Evolutionary conservation across 139 green algal genomes (phyloP).

Genomic region (Chlorella ohadii): DNA sequence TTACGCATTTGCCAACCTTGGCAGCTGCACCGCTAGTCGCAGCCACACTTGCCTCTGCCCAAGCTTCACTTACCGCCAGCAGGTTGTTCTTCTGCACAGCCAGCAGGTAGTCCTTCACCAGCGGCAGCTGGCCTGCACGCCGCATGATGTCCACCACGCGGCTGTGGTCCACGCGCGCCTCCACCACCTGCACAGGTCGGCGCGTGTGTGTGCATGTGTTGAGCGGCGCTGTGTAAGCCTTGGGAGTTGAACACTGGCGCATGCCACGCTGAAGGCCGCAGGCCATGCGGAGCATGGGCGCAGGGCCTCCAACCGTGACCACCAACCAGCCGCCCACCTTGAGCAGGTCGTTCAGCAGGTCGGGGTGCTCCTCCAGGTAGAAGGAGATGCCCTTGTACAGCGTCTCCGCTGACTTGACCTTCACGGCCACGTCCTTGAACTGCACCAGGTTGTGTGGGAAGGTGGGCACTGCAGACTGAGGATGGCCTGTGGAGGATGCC

Average conservation of each 20-base stretch:
- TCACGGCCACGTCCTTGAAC: slow-evolving; percentile 98
- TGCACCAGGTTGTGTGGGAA: background rate
- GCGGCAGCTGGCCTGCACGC: slow-evolving; percentile 83
- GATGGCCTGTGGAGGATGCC: too few relatives aligned
- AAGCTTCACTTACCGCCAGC: background rate
- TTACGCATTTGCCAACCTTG: too few relatives aligned
- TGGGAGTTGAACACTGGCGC: too few relatives aligned
- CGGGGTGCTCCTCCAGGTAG: slow-evolving; percentile 97
- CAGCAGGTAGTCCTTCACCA: slow-evolving; percentile 94
- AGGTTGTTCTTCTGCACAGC: slow-evolving; percentile 73
- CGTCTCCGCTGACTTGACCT: slow-evolving; percentile 80
- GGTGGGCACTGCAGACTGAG: background rate
- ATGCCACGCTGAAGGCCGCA: too few relatives aligned
- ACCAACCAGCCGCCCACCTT: slow-evolving; percentile 48
- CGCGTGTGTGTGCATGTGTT: too few relatives aligned
- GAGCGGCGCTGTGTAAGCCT: too few relatives aligned
- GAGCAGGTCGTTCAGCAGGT: slow-evolving; percentile 96
- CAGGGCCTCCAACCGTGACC: too few relatives aligned
- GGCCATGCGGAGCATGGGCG: too few relatives aligned
- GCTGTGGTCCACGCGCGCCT: slow-evolving; percentile 92
- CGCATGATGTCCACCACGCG: slow-evolving; percentile 95
- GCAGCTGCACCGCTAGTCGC: too few relatives aligned
- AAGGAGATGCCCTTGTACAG: slow-evolving; percentile 97
- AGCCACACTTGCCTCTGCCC: background rate
- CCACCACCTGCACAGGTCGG: slow-evolving; percentile 71